Evolutionary conservation across 2,329 filamentous ascomycete genomes (phyloP).

Genomic region (Fusarium nanum): DNA sequence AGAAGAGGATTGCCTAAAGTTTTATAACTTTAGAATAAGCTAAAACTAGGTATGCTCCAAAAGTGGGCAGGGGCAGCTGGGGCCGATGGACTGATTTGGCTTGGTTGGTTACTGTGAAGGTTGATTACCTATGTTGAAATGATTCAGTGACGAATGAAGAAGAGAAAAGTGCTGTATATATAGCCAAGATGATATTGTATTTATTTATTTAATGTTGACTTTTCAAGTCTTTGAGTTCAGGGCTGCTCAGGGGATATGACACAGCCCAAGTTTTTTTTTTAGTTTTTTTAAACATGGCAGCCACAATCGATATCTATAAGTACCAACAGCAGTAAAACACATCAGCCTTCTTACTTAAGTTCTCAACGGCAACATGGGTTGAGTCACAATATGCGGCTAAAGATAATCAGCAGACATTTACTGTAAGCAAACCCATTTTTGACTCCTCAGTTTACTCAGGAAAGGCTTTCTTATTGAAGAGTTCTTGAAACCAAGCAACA

Average conservation of each 20-base stretch:
- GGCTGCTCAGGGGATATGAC: not conserved
- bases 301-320: not conserved
- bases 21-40: not conserved
- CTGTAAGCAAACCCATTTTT: not conserved
- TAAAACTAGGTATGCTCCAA: not conserved
- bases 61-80: not conserved
- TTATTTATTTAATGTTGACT: not conserved
- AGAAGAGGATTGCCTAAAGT: not conserved
- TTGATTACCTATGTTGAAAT: not conserved
- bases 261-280: not conserved
- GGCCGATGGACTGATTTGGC: no score
- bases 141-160: not conserved
- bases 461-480: not conserved
- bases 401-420: fast-evolving
- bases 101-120: not conserved
- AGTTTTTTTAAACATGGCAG: not conserved
- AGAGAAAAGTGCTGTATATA: not conserved
- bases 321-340: not conserved
- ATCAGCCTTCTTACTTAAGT: not conserved
- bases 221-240: not conserved
- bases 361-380: not conserved
- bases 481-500: not conserved
- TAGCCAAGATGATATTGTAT: not conserved
- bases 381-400: not conserved
- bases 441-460: not conserved